Conservation (phyloP, 2,329 filamentous ascomycete genomes). For the Pleomassaria siparia region DNA sequence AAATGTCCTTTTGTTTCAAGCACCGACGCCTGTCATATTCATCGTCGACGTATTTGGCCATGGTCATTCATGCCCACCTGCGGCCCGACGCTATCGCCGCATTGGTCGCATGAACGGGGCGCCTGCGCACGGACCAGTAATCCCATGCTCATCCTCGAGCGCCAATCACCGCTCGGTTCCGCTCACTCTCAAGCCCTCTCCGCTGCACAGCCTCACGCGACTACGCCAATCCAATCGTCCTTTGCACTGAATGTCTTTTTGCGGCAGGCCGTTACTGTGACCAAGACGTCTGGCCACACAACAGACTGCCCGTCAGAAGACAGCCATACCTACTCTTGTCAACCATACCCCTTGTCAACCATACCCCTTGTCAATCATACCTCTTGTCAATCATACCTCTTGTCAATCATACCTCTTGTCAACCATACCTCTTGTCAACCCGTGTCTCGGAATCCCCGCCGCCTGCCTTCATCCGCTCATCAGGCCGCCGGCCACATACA, state of each 20-base stretch:
- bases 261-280: conserved; percentile 20
- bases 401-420: too few species aligned
- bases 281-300: conserved; percentile 16
- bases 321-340: too few species aligned
- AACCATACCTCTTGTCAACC: conserved; percentile 15
- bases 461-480: conserved; percentile 16
- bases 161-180: conserved; percentile 8
- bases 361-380: too few species aligned
- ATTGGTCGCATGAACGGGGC: conserved; percentile 1
- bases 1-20: conserved; percentile 3
- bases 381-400: too few species aligned
- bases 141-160: conserved; percentile 7
- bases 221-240: conserved; percentile 14
- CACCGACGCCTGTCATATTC: conserved; percentile 15
- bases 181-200: conserved; percentile 27
- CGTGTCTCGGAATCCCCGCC: conserved; percentile 23
- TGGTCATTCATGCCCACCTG: too few species aligned
- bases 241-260: conserved; percentile 14
- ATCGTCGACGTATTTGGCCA: conserved; percentile 15
- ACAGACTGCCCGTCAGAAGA: conserved; percentile 13
- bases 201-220: conserved; percentile 34
- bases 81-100: too few species aligned
- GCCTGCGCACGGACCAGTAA: conserved; percentile 7
- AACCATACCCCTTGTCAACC: too few species aligned
- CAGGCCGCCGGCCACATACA: conserved; percentile 12